A percentile compares a stretch with the other conserved stretches of the same genome.
Conservation (phyloP, 169 alveolate genomes). For the Eimeria nieschulzi region DNA sequence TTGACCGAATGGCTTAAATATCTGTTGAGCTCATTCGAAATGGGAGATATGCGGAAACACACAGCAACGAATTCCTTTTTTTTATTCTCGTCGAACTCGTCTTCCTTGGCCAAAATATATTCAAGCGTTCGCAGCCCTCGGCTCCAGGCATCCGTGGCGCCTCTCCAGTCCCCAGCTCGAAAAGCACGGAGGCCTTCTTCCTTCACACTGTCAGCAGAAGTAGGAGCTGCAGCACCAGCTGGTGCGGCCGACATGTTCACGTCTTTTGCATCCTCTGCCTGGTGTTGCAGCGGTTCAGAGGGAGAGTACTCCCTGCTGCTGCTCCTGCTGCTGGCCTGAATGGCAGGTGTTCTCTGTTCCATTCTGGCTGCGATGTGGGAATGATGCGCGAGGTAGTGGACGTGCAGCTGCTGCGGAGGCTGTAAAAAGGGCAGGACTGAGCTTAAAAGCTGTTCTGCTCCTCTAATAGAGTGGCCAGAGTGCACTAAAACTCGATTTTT, state of each 20-base stretch:
- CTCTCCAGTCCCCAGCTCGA: slow-evolving; percentile 52
- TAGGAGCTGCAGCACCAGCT: not conserved
- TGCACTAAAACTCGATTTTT: too few relatives aligned
- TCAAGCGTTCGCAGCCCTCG: slow-evolving; percentile 70
- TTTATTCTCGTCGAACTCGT: slow-evolving; percentile 45
- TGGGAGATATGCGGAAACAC: not conserved
- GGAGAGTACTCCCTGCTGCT: slow-evolving; percentile 10
- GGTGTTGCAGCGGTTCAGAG: slow-evolving; percentile 19
- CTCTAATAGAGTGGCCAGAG: too few relatives aligned
- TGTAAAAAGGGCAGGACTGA: too few relatives aligned
- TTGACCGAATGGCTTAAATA: too few relatives aligned
- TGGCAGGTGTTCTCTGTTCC: too few relatives aligned
- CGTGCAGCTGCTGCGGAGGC: too few relatives aligned
- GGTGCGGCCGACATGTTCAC: not conserved
- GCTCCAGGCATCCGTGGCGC: slow-evolving; percentile 69
- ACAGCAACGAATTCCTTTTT: slow-evolving; percentile 53
- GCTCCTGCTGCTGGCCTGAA: not conserved
- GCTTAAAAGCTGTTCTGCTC: too few relatives aligned
- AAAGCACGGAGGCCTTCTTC: slow-evolving; percentile 63
- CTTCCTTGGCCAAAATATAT: slow-evolving; percentile 53
- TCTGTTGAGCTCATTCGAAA: too few relatives aligned
- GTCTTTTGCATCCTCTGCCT: not conserved
- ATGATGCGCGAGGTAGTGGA: too few relatives aligned
- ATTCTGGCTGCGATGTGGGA: too few relatives aligned
- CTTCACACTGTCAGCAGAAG: slow-evolving; percentile 23